Conservation (phyloP, 1,284 basidiomycete genomes). For the Leucoagaricus sp. region DNA sequence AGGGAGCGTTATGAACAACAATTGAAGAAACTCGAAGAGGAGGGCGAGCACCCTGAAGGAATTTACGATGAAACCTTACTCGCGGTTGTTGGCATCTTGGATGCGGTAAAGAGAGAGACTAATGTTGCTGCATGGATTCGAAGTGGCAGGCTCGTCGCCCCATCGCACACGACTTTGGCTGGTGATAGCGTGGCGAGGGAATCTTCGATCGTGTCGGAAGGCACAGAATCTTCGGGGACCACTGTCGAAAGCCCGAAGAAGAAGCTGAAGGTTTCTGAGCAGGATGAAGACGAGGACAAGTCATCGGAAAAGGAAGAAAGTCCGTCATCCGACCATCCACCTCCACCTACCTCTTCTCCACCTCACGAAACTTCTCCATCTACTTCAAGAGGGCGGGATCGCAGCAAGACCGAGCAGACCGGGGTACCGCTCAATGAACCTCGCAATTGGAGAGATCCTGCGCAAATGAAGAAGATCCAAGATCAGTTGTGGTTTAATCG, state of each 20-base stretch:
- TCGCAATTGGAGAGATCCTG: neutral
- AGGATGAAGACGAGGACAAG: neutral
- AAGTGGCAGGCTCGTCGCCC: conserved; percentile 50
- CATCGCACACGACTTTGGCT: neutral
- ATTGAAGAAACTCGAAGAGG: conserved; percentile 10
- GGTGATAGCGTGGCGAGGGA: neutral
- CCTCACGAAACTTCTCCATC: neutral
- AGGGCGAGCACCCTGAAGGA: conserved; percentile 4
- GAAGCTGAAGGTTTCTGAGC: neutral
- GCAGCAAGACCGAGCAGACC: conserved; percentile 13
- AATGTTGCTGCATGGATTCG: conserved; percentile 74
- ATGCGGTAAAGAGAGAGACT: conserved; percentile 54
- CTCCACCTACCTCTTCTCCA: conserved; percentile 7
- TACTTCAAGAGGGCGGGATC: neutral
- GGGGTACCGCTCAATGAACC: conserved; percentile 16
- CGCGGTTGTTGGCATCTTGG: conserved; percentile 73
- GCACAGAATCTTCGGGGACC: neutral
- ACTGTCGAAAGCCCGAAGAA: conserved; percentile 1
- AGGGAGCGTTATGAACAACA: conserved; percentile 10
- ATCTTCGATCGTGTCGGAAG: neutral
- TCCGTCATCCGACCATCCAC: neutral
- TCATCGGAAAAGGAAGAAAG: neutral
- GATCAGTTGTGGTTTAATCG: conserved; percentile 60
- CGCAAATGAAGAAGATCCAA: neutral
- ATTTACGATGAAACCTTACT: conserved; percentile 62